A percentile compares a stretch with the other conserved stretches of the same genome.
phyloP scores from a whole-genome alignment of 2,329 filamentous ascomycete species.

The Verticillium nonalfalfae region DNA sequence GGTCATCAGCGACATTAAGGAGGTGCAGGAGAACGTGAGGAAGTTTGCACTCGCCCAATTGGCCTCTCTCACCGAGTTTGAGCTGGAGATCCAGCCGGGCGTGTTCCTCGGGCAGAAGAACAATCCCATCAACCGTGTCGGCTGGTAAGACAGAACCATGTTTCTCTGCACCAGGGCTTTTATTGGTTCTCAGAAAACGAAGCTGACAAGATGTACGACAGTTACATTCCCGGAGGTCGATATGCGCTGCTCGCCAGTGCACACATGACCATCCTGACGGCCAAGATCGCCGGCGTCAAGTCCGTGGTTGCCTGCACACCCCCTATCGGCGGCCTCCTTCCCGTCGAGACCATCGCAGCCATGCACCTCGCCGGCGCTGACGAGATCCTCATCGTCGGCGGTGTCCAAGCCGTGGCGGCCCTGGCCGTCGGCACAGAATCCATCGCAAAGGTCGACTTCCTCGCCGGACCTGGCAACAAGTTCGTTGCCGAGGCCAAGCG shows the following conservation, averaged over 20 bases:
- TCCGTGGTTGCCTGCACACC: constrained; percentile 45
- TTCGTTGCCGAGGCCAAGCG: constrained; percentile 50
- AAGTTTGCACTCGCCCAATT: constrained; percentile 90
- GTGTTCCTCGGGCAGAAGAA: constrained; percentile 45
- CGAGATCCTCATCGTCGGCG: constrained; percentile 42
- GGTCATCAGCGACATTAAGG: constrained; percentile 27
- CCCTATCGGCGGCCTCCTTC: constrained; percentile 40
- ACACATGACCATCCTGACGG: constrained; percentile 50
- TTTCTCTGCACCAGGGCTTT: neutral
- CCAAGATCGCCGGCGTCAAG: constrained; percentile 45
- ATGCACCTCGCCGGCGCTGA: constrained; percentile 43
- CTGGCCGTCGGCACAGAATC: constrained; percentile 45
- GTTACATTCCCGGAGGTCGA: constrained; percentile 42
- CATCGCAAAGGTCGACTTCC: constrained; percentile 41
- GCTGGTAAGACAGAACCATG: constrained; percentile 25
- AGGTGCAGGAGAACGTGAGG: constrained; percentile 23
- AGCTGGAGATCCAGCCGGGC: constrained; percentile 41
- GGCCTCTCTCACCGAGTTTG: constrained; percentile 50
- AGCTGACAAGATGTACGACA: too few species aligned
- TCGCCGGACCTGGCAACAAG: constrained; percentile 46
- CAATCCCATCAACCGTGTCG: constrained; percentile 37
- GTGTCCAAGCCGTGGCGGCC: constrained; percentile 44
- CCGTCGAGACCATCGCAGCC: constrained; percentile 41
- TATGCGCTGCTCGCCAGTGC: constrained; percentile 46
- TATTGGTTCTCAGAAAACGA: neutral